Evolutionary conservation across 164 flowering plant genomes (phyloP).

Genomic region (Chimonanthus salicifolius): DNA sequence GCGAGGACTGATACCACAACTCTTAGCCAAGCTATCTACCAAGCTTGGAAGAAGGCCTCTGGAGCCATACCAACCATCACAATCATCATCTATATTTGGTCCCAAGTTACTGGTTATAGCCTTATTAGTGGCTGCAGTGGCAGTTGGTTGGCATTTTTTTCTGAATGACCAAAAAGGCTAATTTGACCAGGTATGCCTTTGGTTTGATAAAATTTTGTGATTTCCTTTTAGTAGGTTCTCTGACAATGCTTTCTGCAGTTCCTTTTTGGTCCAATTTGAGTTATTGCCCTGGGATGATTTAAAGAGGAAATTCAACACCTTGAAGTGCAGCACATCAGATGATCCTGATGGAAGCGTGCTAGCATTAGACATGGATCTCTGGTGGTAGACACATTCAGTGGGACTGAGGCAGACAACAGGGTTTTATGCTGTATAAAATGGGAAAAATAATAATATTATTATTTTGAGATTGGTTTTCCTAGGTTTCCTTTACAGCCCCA

Average conservation of each 20-base stretch:
- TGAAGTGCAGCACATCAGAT: too few relatives aligned
- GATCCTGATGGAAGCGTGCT: too few relatives aligned
- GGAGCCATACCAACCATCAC: slow-evolving; percentile 22
- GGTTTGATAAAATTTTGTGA: slow-evolving; percentile 12
- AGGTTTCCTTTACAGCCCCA: too few relatives aligned
- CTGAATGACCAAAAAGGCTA: slow-evolving; percentile 22
- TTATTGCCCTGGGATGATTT: neutral
- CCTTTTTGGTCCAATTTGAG: neutral
- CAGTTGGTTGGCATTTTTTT: slow-evolving; percentile 69
- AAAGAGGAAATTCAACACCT: too few relatives aligned
- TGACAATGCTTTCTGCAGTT: neutral
- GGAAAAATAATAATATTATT: too few relatives aligned
- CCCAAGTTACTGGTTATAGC: slow-evolving; percentile 52
- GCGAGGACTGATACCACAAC: slow-evolving; percentile 30
- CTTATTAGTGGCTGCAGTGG: slow-evolving; percentile 53
- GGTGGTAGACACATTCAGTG: too few relatives aligned
- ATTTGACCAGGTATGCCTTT: slow-evolving; percentile 6
- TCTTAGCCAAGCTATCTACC: slow-evolving; percentile 47
- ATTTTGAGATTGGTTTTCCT: too few relatives aligned
- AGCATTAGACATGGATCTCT: too few relatives aligned
- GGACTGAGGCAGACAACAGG: too few relatives aligned
- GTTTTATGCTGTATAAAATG: too few relatives aligned
- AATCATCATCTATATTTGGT: slow-evolving; percentile 30
- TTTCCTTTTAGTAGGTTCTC: neutral
- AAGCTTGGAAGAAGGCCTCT: slow-evolving; percentile 44